Evolutionary conservation across 2,329 filamentous ascomycete species (phyloP).

Genomic region (Chaetomiaceae sp.): DNA sequence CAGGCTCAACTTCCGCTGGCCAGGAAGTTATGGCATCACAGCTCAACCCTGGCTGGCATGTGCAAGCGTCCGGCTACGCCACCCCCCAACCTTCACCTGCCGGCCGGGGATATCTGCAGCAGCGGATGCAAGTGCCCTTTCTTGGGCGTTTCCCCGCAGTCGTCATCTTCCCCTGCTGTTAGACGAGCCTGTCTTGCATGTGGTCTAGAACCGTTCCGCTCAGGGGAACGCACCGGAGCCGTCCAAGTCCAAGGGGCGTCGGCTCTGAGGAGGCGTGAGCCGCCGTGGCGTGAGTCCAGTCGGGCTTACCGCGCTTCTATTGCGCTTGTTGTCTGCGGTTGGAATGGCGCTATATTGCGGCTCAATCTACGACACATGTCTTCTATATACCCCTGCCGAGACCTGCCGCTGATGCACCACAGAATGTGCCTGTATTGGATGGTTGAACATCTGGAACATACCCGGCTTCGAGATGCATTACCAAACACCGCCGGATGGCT

Average conservation of each 20-base stretch:
- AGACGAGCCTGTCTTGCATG: background rate
- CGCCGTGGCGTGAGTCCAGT: background rate
- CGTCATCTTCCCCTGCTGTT: constrained; percentile 1
- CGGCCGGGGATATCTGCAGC: constrained; percentile 14
- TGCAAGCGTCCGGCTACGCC: too few relatives aligned
- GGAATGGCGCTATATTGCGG: constrained; percentile 6
- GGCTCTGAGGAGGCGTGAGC: background rate
- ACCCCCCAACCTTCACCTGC: background rate
- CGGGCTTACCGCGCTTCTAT: constrained; percentile 1
- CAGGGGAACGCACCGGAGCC: background rate
- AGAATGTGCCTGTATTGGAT: constrained; percentile 14
- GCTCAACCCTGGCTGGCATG: too few relatives aligned
- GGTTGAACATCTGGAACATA: background rate
- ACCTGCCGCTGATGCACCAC: constrained; percentile 2
- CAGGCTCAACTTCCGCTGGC: too few relatives aligned
- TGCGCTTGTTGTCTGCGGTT: background rate
- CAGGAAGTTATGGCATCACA: background rate
- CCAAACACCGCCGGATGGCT: background rate
- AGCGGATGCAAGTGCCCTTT: constrained; percentile 10
- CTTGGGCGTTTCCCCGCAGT: constrained; percentile 17
- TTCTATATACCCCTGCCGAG: constrained; percentile 4
- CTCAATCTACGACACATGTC: constrained; percentile 20
- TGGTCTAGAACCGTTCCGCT: constrained; percentile 7
- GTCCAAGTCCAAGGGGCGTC: background rate
- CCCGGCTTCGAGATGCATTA: background rate